A percentile compares a stretch with the other conserved stretches of the same genome.
phyloP scores from a whole-genome alignment of 257 asterid species.

The Nicotiana sylvestris region DNA sequence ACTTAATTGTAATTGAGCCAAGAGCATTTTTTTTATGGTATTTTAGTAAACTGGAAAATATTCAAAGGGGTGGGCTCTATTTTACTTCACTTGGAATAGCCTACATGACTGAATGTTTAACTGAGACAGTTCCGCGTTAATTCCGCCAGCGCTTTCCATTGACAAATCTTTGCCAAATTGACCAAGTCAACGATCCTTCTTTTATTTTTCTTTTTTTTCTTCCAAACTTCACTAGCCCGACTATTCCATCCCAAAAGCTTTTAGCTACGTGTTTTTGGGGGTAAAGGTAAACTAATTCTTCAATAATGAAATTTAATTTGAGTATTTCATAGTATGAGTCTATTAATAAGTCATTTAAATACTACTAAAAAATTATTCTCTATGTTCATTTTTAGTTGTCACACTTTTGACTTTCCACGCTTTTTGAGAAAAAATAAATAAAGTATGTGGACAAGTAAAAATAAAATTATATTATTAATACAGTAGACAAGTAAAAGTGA shows the following conservation, averaged over 20 bases:
- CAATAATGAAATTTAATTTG: not conserved
- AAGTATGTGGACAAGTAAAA: too few relatives aligned
- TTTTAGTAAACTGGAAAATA: not conserved
- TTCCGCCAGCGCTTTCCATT: not conserved
- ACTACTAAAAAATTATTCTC: not conserved
- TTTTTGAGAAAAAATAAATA: too few relatives aligned
- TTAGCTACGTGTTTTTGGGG: not conserved
- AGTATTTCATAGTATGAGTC: not conserved
- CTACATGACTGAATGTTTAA: not conserved
- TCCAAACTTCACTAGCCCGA: too few relatives aligned
- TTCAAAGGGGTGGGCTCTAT: not conserved
- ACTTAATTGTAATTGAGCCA: not conserved
- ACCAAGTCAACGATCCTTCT: not conserved
- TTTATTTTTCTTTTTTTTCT: not conserved
- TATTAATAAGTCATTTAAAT: not conserved
- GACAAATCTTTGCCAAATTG: not conserved
- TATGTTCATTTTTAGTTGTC: too few relatives aligned
- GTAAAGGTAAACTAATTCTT: not conserved
- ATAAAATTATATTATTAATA: too few relatives aligned
- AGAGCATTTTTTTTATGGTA: not conserved
- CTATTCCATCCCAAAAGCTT: not conserved
- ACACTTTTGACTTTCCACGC: too few relatives aligned
- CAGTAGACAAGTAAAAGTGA: too few relatives aligned
- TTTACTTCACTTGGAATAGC: not conserved
- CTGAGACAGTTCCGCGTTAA: not conserved